Base-by-base conservation (phyloP, 768 basidiomycete genomes). In the Trametes gibbosa region DNA sequence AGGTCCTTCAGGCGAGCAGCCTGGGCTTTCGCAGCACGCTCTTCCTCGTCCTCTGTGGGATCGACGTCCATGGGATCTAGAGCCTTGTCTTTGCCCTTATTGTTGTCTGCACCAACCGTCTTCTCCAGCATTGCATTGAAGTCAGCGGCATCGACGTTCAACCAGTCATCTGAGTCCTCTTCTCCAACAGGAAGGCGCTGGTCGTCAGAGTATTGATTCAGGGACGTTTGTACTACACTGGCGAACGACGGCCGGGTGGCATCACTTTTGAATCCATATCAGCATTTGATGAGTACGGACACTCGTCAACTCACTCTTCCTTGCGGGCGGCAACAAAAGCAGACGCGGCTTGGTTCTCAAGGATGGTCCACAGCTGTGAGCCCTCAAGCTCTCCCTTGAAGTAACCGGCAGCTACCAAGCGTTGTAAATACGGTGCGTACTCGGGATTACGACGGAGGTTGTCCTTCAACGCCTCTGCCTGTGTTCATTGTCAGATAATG, bases 81-180 rank as follows among this genome's bases (percentile, higher is more conserved):
- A 24, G 55, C 45, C 48, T 64, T 64, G 12, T 32, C 41, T 48
- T 64, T 64, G 17, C 39, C 52, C 25, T 62, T 62, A 35, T 42
- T 56, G 25, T 58, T 62, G 24, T 37, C 24, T 2, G 59, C 60
- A 13, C 65, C 59, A 54, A 68, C 60, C 4, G 76, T 78, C 59
- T 74, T 74, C 64, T 82, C 79, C 51, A 98, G 72, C 73, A 89
- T 80, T 12, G 79, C 78, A 66, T 98, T 94, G 62, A 97, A 84
- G 68, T 87, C 82, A 45, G 85, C 79, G 0, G 84, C 79, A 56
- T 92, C 83, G 32, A 98, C 76, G 51, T 84, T 85, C n/a, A 98
- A 76, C 97, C 97, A 99, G 1, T 81, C 81, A 61, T 96, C 94
- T 8, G 79, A 72, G 63, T 90, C 87, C 68, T 95, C 92, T n/a